Evolutionary conservation across 495 filamentous ascomycete species (phyloP).

Genomic region (Podospora conica): DNA sequence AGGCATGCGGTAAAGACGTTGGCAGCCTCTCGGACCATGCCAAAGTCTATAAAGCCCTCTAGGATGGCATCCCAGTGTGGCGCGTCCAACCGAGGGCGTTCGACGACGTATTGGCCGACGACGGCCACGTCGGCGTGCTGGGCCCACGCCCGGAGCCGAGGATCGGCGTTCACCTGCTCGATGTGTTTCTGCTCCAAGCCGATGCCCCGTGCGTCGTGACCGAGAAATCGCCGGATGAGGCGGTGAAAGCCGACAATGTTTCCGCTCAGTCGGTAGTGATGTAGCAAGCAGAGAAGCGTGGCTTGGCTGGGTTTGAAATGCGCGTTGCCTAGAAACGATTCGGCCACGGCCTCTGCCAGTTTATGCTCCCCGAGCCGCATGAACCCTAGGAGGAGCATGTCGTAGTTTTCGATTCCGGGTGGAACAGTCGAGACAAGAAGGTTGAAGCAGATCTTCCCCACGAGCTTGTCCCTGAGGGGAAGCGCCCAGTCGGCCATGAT

Average conservation of each 20-base stretch:
- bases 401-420: slow-evolving; percentile 60
- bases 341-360: slow-evolving; percentile 50
- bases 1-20: slow-evolving; percentile 30
- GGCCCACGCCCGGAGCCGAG: slow-evolving; percentile 18
- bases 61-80: slow-evolving; percentile 32
- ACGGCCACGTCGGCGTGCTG: slow-evolving; percentile 3
- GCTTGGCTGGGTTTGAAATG: slow-evolving; percentile 47
- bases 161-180: not conserved
- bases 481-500: slow-evolving; percentile 29
- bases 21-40: slow-evolving; percentile 28
- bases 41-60: slow-evolving; percentile 34
- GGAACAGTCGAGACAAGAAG: slow-evolving; percentile 51
- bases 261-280: slow-evolving; percentile 44
- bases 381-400: slow-evolving; percentile 56
- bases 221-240: slow-evolving; percentile 35
- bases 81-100: slow-evolving; percentile 23
- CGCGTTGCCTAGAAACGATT: slow-evolving; percentile 42
- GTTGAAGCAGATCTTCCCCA: slow-evolving; percentile 62
- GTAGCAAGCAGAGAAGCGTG: slow-evolving; percentile 48
- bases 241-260: slow-evolving; percentile 36
- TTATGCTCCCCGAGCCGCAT: slow-evolving; percentile 42
- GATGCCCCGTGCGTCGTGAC: slow-evolving; percentile 13
- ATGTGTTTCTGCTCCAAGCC: not conserved
- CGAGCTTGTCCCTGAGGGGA: slow-evolving; percentile 17
- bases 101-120: slow-evolving; percentile 15